Evolutionary conservation across 805 yeast genomes (phyloP).

Genomic region (Blastobotrys terrestris): DNA sequence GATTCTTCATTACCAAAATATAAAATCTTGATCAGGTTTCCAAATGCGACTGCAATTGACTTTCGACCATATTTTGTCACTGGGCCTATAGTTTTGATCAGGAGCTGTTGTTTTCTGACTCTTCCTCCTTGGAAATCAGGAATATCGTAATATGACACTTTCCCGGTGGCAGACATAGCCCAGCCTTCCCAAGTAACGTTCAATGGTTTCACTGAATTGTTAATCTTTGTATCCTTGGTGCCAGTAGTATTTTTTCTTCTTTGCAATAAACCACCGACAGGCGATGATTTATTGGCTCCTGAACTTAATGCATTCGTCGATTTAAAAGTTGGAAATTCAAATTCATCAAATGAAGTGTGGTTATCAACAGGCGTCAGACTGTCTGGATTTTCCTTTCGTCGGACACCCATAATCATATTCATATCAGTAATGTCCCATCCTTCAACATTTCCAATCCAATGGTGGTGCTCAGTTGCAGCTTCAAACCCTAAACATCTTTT

Average conservation of each 20-base stretch:
- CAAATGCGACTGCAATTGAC: slow-evolving; percentile 68
- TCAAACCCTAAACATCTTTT: slow-evolving; percentile 84
- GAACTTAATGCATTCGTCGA: not conserved
- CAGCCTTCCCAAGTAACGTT: slow-evolving; percentile 72
- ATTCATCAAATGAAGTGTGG: not conserved
- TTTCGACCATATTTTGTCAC: slow-evolving; percentile 70
- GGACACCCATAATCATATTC: slow-evolving; percentile 67
- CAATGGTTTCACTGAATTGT: slow-evolving; percentile 21
- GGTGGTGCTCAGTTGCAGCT: slow-evolving; percentile 61
- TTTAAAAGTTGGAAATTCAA: not conserved
- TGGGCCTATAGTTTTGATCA: slow-evolving; percentile 54
- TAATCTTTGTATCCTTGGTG: not conserved
- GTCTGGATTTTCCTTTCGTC: slow-evolving; percentile 34
- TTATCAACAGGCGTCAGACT: not conserved
- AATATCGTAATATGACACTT: slow-evolving; percentile 52
- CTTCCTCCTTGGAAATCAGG: slow-evolving; percentile 29
- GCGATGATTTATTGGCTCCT: not conserved
- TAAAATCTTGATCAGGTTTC: slow-evolving; percentile 63
- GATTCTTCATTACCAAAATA: slow-evolving; percentile 69
- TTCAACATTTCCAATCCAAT: slow-evolving; percentile 61
- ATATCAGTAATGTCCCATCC: slow-evolving; percentile 77
- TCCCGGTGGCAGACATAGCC: slow-evolving; percentile 65
- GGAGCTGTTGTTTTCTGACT: slow-evolving; percentile 24
- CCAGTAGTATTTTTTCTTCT: not conserved
- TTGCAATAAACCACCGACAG: not conserved